Percentiles rank a stretch among this genome's conserved stretches.
Conservation (phyloP, 2,329 filamentous ascomycete species). For the Penicillium paneum region DNA sequence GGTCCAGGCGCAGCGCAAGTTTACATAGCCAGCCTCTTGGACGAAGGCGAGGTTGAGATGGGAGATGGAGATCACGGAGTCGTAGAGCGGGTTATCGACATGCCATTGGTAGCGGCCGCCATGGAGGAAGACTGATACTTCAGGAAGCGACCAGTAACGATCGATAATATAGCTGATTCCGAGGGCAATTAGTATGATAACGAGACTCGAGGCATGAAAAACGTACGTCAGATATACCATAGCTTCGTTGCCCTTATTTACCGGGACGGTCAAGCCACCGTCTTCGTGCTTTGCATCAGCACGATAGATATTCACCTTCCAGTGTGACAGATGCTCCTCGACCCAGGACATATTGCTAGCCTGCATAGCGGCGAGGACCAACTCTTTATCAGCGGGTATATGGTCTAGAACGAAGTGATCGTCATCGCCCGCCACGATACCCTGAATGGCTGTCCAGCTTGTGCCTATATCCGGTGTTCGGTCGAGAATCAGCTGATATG, state of each 20-base stretch:
- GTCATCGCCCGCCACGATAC: background rate
- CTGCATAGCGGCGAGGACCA: conserved; percentile 22
- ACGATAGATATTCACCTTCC: conserved; percentile 37
- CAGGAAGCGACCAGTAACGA: conserved; percentile 39
- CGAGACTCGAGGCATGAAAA: background rate
- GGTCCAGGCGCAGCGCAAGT: conserved; percentile 32
- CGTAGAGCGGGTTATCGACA: conserved; percentile 28
- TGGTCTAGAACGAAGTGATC: background rate
- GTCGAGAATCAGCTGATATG: conserved; percentile 21
- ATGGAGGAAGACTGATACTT: conserved; percentile 44
- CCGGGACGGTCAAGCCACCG: conserved; percentile 39
- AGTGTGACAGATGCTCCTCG: conserved; percentile 14
- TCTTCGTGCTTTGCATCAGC: conserved; percentile 40
- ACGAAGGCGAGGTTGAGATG: conserved; percentile 32
- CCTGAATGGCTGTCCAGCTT: background rate
- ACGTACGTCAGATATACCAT: conserved; percentile 50
- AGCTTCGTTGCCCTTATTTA: conserved; percentile 49
- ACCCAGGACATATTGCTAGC: conserved; percentile 25
- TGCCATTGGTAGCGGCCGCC: conserved; percentile 46
- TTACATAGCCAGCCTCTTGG: conserved; percentile 33
- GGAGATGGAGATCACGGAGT: conserved; percentile 26
- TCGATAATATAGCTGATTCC: conserved; percentile 21
- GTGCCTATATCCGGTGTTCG: conserved; percentile 7
- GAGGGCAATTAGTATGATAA: background rate
- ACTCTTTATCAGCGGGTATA: conserved; percentile 13